Evolutionary conservation across 148 eudicot genomes (phyloP), one percentile per base, ranked within the genome.

Genomic region (Vaccinium myrtillus): DNA sequence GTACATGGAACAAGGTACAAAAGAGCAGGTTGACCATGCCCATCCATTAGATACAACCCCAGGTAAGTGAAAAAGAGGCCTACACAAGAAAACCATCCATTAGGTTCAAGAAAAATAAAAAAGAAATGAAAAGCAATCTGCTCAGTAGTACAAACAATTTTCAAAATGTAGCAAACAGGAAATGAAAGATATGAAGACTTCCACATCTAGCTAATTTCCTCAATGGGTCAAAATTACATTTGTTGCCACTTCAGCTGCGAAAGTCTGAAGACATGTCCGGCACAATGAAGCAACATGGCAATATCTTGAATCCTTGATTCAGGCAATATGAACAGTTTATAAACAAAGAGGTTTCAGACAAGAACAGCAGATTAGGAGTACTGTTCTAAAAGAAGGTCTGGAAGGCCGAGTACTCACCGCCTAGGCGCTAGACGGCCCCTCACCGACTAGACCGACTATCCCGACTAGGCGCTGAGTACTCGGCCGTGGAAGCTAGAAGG

Each of bases 1-100:
- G 99, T 96, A 83, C 98, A 96, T 55, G 99, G 99, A 87, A 96
- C 99, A 43, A 96, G 94, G 87, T 96, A 96, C 51, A 96, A 90
- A 51, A 96, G 93, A 79, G 99, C 99, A 48, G 99, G 99, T 86
- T 96, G 99, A 82, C 99, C 99, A 80, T 90, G 92, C 10, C 96
- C 91, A 53, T 93, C 75, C 99, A 96, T 96, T 8, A 96, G 32
- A 86, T 92, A 94, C 90, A 96, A 87, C 23, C 90, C 95, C 67
- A 91, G 32, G 89, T 94, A 96, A 54, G 99, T 96, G 21, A 93
- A 75, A 30, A 87, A 25, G 46, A 94, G 92, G 69, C 99, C 99
- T 96, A 84, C 85, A 88, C 8, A 80, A 77, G 80, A 16, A 55
- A 54, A 30, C 7, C n/a, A 13, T 30, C 49, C 12, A 19, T 81